Evolutionary conservation across 768 basidiomycete species (phyloP), one percentile per base, ranked within the genome.

Genomic region (Tylopilus balloui): DNA sequence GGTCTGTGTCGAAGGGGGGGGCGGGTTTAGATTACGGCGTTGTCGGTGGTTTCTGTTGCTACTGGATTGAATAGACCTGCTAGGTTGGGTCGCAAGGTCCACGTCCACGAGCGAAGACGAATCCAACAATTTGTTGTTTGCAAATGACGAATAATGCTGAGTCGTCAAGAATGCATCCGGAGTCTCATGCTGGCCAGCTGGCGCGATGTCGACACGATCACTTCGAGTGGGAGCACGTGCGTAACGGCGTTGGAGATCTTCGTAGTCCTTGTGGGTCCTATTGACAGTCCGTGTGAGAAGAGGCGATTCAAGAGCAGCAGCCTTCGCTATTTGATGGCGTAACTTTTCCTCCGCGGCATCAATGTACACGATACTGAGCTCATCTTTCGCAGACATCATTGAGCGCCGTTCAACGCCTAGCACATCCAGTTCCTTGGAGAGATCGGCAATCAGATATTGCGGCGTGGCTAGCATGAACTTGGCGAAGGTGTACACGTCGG

Each of bases 391-490:
- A 25, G 77, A 72, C n/a, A 73, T 57, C 46, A 95, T 71, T 8
- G 76, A 69, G 21, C 80, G 77, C 38, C 84, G 79, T 68, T 98
- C 95, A 0, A 72, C 58, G 2, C 73, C 78, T 3, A 99, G 75
- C 48, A 88, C 84, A 28, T 80, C 78, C 24, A 92, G 68, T 51
- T 99, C 88, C 38, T 68, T 73, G 3, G 78, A 75, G 12, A 98
- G 78, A 62, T 91, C 86, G 15, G 76, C 64, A 35, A 87, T 76
- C 50, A 98, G 78, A 66, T 94, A 89, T 2, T 79, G 75, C 1
- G 95, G 92, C 0, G 93, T 92, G 17, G 92, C 92, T 21, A 98
- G 82, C 93, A 98, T 96, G 73, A 98, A 96, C 62, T 91, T 92
- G 17, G 93, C 78, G 66, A 87, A 96, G 32, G 73, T 71, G 54